phyloP scores from a whole-genome alignment of 208 protist species.

The Leishmania lainsoni region DNA sequence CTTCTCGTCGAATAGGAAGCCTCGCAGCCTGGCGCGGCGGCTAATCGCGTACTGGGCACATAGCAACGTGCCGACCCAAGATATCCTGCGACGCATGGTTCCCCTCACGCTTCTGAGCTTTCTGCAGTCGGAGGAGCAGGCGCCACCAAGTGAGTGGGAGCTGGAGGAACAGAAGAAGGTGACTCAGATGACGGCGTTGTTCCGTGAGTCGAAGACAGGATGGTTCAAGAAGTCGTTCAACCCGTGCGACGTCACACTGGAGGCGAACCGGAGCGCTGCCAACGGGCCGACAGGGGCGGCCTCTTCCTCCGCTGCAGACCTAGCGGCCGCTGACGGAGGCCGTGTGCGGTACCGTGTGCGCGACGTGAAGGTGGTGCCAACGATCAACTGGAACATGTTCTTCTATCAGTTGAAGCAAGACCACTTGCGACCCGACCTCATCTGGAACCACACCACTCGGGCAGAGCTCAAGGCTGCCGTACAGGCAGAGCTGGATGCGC shows the following conservation, averaged over 20 bases:
- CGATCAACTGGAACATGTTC: slow-evolving; percentile 93
- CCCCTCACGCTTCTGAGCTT: slow-evolving; percentile 84
- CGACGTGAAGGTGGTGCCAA: slow-evolving; percentile 56
- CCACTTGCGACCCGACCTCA: slow-evolving; percentile 89
- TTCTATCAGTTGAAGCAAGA: slow-evolving; percentile 88
- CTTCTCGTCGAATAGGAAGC: slow-evolving; percentile 62
- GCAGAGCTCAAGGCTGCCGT: slow-evolving; percentile 85
- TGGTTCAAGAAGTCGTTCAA: slow-evolving; percentile 87
- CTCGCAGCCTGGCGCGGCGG: slow-evolving; percentile 82
- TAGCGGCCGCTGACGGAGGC: slow-evolving; percentile 11
- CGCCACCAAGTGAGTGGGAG: slow-evolving; percentile 61
- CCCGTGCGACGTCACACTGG: slow-evolving; percentile 38
- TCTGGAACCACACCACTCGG: slow-evolving; percentile 94
- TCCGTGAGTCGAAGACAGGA: slow-evolving; percentile 66
- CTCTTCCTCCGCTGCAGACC: not conserved
- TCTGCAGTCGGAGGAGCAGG: slow-evolving; percentile 76
- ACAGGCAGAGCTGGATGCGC: slow-evolving; percentile 82
- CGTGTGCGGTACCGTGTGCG: slow-evolving; percentile 41
- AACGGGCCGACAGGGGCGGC: not conserved
- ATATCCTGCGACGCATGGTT: slow-evolving; percentile 89
- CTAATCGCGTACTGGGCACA: slow-evolving; percentile 90
- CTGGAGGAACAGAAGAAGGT: slow-evolving; percentile 53
- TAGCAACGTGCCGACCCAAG: slow-evolving; percentile 71
- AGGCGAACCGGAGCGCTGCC: slow-evolving; percentile 12
- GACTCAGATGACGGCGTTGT: slow-evolving; percentile 53